Percentiles rank a stretch among this genome's conserved stretches.
Evolutionary conservation across 495 filamentous ascomycete genomes (phyloP).

Genomic region (Penicillium macrosclerotiorum): DNA sequence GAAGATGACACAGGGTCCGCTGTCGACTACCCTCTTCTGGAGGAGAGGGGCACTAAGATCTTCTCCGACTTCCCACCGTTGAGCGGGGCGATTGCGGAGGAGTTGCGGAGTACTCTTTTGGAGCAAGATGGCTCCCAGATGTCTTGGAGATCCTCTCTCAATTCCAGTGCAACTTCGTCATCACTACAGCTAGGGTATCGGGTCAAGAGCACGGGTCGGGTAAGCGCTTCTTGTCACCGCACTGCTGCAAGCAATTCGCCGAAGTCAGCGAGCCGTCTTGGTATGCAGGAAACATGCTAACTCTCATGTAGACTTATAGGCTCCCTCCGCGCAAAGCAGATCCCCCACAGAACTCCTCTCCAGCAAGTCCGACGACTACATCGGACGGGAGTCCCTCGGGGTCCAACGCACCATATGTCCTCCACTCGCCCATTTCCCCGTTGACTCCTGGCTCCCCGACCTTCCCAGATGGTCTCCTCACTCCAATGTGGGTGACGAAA

Average conservation of each 20-base stretch:
- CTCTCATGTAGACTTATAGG: conserved; percentile 48
- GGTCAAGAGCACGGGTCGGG: conserved; percentile 73
- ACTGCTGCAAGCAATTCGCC: not conserved
- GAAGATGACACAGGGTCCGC: conserved; percentile 18
- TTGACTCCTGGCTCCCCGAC: conserved; percentile 74
- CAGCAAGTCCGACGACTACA: conserved; percentile 46
- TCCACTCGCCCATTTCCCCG: conserved; percentile 89
- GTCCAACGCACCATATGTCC: conserved; percentile 42
- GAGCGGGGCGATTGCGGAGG: conserved; percentile 60
- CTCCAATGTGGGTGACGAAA: conserved; percentile 77
- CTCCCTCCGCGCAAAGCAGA: conserved; percentile 63
- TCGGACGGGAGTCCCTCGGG: conserved; percentile 45
- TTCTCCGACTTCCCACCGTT: conserved; percentile 66
- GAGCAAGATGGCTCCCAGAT: conserved; percentile 60
- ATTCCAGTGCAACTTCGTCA: conserved; percentile 24
- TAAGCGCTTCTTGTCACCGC: conserved; percentile 44
- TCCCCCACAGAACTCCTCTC: conserved; percentile 48
- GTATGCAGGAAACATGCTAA: conserved; percentile 18
- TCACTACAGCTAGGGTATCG: conserved; percentile 47
- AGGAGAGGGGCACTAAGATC: conserved; percentile 58
- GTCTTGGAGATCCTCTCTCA: conserved; percentile 55
- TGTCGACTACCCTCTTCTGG: conserved; percentile 47
- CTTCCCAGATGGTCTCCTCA: conserved; percentile 84
- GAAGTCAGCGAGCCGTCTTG: not conserved
- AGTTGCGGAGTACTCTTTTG: conserved; percentile 66